Base-by-base conservation (phyloP, 2,329 filamentous ascomycete genomes). In the Botryotinia globosa region DNA sequence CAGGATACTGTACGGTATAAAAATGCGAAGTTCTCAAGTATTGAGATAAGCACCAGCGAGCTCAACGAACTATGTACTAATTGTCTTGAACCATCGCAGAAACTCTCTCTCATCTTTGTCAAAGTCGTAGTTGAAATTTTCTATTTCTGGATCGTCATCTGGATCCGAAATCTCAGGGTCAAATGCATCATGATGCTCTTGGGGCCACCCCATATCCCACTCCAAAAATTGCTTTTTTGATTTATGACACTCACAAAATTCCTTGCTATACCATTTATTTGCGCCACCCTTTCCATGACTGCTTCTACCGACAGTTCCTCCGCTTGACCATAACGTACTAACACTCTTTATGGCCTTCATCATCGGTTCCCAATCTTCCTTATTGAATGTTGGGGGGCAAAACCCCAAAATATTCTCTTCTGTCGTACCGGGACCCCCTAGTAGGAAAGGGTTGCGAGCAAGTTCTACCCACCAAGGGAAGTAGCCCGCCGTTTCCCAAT, bases 141-240 rank as follows among this genome's bases (percentile, higher is more conserved):
- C 34, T 44, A 0, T 0, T 20, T 44, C 37, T 62, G 37, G 12
- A 64, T 64, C 39, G 7, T 65, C 62, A 2, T 29, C 62, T 3
- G 39, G 12, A 45, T 65, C 39, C n/a, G 39, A 14, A 45, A 65
- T n/a, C n/a, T 20, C 39, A 45, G 62, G 62, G 9, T 65, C 62
- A 65, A 12, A 65, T 5, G 8, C n/a, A 65, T 65, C 62, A 14
- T 32, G n/a, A 12, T 65, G 62, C 20, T 45, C 18, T 20, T 22
- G n/a, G 25, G 39, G n/a, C 39, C n/a, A 32, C 9, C 62, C 62
- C n/a, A 45, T 12, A 25, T 45, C 4, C 4, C 2, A 4, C n/a
- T 65, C 62, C 18, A 45, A 0, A 32, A 14, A 65, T 0, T 0
- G 0, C 20, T 2, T 18, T 14, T 18, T 65, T 25, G 25, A 1